Evolutionary conservation across 1,284 basidiomycete species (phyloP).

Genomic region (Moesziomyces antarcticus): DNA sequence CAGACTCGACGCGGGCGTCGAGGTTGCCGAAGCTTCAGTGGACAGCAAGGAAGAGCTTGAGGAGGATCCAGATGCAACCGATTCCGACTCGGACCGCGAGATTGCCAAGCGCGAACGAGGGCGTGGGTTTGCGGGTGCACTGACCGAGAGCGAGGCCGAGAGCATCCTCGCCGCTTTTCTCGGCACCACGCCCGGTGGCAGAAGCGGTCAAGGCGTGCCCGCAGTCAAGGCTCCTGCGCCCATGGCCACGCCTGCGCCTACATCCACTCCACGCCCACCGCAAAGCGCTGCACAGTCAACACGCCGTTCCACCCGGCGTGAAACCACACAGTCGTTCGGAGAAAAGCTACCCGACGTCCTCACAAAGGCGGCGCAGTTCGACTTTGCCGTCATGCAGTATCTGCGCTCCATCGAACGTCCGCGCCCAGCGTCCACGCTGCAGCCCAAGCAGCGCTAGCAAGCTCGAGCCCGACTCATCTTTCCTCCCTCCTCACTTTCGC

Average conservation of each 20-base stretch:
- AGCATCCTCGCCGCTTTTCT: slow-evolving; percentile 37
- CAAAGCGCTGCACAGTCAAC: slow-evolving; percentile 9
- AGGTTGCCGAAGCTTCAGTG: background rate
- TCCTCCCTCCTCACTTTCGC: too few relatives aligned
- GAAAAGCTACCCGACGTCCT: slow-evolving; percentile 42
- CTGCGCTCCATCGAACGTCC: slow-evolving; percentile 39
- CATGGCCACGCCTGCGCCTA: background rate
- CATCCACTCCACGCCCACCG: background rate
- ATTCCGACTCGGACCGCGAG: slow-evolving; percentile 10
- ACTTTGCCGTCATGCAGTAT: slow-evolving; percentile 36
- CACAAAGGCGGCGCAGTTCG: slow-evolving; percentile 21
- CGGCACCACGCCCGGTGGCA: slow-evolving; percentile 23
- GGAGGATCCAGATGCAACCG: slow-evolving; percentile 9
- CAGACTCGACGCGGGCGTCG: background rate
- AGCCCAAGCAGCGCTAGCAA: background rate
- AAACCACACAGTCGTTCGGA: slow-evolving; percentile 36
- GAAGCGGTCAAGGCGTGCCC: slow-evolving; percentile 2
- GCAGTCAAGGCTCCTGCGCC: slow-evolving; percentile 1
- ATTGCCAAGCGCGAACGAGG: slow-evolving; percentile 7
- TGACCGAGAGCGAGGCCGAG: slow-evolving; percentile 41
- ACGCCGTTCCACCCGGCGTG: slow-evolving; percentile 24
- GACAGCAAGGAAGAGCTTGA: slow-evolving; percentile 4
- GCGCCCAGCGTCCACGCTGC: background rate
- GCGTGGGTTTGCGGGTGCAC: slow-evolving; percentile 7
- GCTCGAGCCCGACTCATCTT: too few relatives aligned